These are phyloP conservation scores for Globisporangium sylvaticum DNA, from an alignment of 352 stramenopile species.

Conservation along the genomic window DNA sequence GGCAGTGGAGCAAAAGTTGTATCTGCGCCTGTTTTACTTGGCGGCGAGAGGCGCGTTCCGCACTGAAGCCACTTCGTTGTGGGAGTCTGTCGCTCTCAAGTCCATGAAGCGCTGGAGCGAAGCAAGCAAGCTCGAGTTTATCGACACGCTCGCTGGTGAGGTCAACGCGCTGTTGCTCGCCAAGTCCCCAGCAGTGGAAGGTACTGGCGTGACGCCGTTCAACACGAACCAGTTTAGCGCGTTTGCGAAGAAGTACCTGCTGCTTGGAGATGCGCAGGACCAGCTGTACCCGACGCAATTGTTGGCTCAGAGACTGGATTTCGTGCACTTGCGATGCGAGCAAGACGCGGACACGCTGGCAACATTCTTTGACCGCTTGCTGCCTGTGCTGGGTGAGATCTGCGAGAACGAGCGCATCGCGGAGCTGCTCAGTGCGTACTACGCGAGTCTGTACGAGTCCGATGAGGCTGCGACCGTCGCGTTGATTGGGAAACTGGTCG, in stretches of 20 bases:
- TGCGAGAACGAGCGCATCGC: conserved; percentile 51
- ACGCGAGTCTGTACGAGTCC: conserved; percentile 25
- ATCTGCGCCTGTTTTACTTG: conserved; percentile 54
- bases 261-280: conserved; percentile 34
- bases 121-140: conserved; percentile 27
- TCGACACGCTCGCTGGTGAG: conserved; percentile 41
- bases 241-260: conserved; percentile 46
- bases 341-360: conserved; percentile 17
- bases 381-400: conserved; percentile 49
- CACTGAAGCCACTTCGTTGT: conserved; percentile 43
- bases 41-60: conserved; percentile 48
- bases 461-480: conserved; percentile 24
- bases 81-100: conserved; percentile 33
- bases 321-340: conserved; percentile 39
- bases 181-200: conserved; percentile 17
- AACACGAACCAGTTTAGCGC: conserved; percentile 48
- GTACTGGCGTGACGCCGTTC: conserved; percentile 19
- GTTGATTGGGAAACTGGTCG: conserved; percentile 45
- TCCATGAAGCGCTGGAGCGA: conserved; percentile 42
- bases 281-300: conserved; percentile 20
- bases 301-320: conserved; percentile 46
- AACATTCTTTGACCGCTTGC: conserved; percentile 45
- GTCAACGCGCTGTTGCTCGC: conserved; percentile 51
- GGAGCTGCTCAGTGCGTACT: conserved; percentile 33
- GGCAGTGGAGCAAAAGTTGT: conserved; percentile 50